Base-by-base conservation (phyloP, 257 asterid genomes). In the Knoxia roxburghii region DNA sequence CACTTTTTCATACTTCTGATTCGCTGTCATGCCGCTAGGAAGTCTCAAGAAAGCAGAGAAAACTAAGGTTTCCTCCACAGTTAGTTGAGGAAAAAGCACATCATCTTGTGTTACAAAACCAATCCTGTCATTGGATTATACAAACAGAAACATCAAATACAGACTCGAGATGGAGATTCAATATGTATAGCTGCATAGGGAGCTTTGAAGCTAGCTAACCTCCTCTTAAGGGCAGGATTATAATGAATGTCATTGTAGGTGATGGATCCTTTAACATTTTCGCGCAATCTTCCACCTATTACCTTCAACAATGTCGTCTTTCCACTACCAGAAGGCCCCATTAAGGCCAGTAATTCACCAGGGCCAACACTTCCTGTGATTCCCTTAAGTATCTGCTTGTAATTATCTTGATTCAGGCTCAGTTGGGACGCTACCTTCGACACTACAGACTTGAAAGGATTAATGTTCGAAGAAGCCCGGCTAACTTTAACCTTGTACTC, bases 291-390 rank as follows among this genome's bases (percentile, higher is more conserved):
- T 27, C 94, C 99, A 0, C 97, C 96, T 30, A 90, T 54, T 32
- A 93, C 83, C 81, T 83, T 90, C 59, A 93, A 74, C 72, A 93
- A 48, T 8, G 97, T 88, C 5, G 99, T 93, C 74, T 93, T 93
- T 8, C 99, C 97, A 63, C 99, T 90, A 20, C 99, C 99, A 3
- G 99, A 93, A 70, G 99, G 99, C 61, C 99, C 99, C 99, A 93
- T 88, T 37, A 93, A 80, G 52, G 99, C 99, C 61, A 93, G 79
- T 46, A 88, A 82, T 78, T 93, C 95, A 62, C 96, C 96, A 4
- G 99, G 99, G 49, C 89, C 88, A 33, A 86, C 77, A 72, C 90
- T 93, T 50, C 97, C 98, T 4, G 94, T 85, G 58, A 93, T 81
- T 17, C 98, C 96, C 29, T 84, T 88, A 73, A 93, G 56, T 81